Evolutionary conservation across 179 eudicot species (phyloP).

Genomic region (Carnegiea gigantea): DNA sequence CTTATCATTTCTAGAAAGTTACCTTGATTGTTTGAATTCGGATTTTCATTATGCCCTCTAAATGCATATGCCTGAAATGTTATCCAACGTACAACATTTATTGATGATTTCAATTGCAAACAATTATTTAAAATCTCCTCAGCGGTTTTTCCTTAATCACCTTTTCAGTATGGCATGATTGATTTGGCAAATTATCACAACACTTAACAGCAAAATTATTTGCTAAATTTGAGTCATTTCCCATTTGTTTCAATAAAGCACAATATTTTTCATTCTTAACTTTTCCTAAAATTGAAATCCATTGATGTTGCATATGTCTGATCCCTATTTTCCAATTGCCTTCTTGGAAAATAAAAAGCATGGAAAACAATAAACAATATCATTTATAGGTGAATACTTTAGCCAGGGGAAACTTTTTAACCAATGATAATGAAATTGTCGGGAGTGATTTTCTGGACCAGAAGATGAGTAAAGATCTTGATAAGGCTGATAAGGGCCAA

Average conservation of each 20-base stretch:
- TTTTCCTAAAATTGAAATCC: neutral
- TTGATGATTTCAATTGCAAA: neutral
- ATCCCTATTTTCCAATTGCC: neutral
- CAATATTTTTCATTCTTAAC: neutral
- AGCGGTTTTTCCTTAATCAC: neutral
- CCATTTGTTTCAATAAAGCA: neutral
- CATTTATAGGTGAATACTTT: slow-evolving; percentile 6
- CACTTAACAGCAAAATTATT: neutral
- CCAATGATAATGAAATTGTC: neutral
- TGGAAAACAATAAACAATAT: neutral
- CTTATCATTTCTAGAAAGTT: neutral
- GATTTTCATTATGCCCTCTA: neutral
- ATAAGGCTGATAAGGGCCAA: too few species aligned
- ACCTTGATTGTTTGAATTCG: neutral
- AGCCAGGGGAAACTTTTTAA: neutral
- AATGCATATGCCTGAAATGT: neutral
- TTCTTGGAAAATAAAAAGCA: neutral
- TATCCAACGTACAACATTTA: neutral
- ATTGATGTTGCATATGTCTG: neutral
- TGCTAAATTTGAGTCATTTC: neutral
- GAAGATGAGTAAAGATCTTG: neutral
- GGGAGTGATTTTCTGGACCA: neutral
- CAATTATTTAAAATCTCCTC: neutral
- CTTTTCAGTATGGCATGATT: neutral
- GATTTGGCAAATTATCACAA: neutral